Percentiles rank a stretch among this genome's conserved stretches.
Evolutionary conservation across 148 eudicot species (phyloP).

Genomic region (Pouteria glomerata): DNA sequence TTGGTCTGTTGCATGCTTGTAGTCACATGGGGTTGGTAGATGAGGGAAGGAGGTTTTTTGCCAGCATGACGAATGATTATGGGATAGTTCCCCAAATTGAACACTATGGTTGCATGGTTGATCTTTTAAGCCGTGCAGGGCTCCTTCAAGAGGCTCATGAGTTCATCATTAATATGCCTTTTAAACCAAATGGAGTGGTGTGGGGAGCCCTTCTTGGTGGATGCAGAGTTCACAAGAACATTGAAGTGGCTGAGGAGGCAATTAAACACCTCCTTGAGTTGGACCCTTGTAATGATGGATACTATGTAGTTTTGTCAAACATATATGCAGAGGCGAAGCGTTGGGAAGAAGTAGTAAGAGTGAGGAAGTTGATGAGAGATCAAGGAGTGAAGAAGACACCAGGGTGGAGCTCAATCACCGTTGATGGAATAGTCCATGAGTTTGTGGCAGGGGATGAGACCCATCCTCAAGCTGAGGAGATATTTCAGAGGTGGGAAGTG

Average conservation of each 20-base stretch:
- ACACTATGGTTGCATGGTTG: constrained; percentile 23
- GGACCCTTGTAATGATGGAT: constrained; percentile 18
- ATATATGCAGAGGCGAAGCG: constrained; percentile 18
- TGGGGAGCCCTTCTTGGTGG: constrained; percentile 22
- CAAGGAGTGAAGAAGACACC: constrained; percentile 19
- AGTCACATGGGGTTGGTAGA: constrained; percentile 19
- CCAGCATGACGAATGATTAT: constrained; percentile 17
- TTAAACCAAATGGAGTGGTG: constrained; percentile 16
- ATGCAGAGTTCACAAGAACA: constrained; percentile 17
- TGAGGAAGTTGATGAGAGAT: constrained; percentile 20
- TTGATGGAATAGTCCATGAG: constrained; percentile 15
- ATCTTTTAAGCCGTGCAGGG: constrained; percentile 20
- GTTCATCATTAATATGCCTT: constrained; percentile 15
- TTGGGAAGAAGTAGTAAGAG: constrained; percentile 16
- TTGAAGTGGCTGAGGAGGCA: constrained; percentile 16
- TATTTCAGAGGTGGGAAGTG: constrained; percentile 12
- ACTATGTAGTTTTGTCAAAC: constrained; percentile 17
- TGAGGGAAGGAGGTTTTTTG: constrained; percentile 9
- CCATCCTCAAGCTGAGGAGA: constrained; percentile 19
- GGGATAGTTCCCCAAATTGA: constrained; percentile 15
- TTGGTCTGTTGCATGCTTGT: constrained; percentile 18
- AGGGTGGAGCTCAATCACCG: constrained; percentile 15
- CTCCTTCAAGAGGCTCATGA: constrained; percentile 13
- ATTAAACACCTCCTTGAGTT: constrained; percentile 9
- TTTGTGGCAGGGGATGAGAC: constrained; percentile 20